Base-by-base conservation (phyloP, 2,329 filamentous ascomycete genomes). In the Ophiostoma pallidulum region DNA sequence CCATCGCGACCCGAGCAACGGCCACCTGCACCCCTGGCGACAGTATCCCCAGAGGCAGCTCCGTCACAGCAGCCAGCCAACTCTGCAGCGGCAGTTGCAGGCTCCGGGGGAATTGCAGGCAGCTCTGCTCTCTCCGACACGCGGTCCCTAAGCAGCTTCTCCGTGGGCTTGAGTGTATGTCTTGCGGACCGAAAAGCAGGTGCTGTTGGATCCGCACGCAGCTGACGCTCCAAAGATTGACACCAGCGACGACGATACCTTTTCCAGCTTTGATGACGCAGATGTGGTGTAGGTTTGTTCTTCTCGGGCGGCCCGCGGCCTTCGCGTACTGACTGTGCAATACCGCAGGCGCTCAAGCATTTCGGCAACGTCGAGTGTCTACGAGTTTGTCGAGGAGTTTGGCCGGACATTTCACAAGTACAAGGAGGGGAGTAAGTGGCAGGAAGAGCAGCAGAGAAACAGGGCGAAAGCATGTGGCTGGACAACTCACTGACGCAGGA, bases 131-230 rank as follows among this genome's bases (percentile, higher is more conserved):
- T 26, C 7, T 35, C 45, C 8, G 36, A 47, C 6, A n/a, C 28
- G 6, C 36, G 20, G 22, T 42, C 47, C 2, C 22, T 51, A 4
- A 46, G 45, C 36, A 49, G 33, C 18, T 51, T 51, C 22, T 51
- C 50, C 10, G 33, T 45, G 12, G 50, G 47, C 24, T 29, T 51
- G 24, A 51, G 50, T 41, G 50, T 51, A 45, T 8, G 50, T 14
- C 10, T 19, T n/a, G n/a, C n/a, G n/a, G n/a, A n/a, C n/a, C n/a
- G n/a, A n/a, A n/a, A n/a, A n/a, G n/a, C n/a, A n/a, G n/a, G n/a
- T n/a, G n/a, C n/a, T n/a, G n/a, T n/a, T n/a, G n/a, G n/a, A n/a
- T 31, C 2, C n/a, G 32, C 14, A 4, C 26, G 16, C 10, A 28
- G 10, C 24, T 28, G 24, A 5, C 24, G 24, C 24, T 4, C 6